Evolutionary conservation across 371 early-diverging fungal genomes (phyloP).

Genomic region (Vittaforma corneae): DNA sequence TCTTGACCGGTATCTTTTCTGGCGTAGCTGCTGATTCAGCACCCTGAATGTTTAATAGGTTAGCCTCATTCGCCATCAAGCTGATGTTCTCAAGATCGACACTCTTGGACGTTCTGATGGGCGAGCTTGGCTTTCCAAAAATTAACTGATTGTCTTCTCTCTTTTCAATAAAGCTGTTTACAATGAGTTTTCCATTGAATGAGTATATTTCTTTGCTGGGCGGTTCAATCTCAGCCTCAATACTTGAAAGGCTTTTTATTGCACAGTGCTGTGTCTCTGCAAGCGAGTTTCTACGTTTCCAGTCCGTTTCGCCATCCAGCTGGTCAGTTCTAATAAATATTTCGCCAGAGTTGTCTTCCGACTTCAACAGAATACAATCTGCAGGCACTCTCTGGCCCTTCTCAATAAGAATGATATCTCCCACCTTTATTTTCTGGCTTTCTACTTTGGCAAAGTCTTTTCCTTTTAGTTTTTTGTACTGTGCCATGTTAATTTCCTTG

Average conservation of each 20-base stretch:
- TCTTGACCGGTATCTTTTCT: too few species aligned
- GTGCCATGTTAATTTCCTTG: conserved; percentile 55
- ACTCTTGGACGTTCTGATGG: not conserved
- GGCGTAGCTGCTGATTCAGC: too few species aligned
- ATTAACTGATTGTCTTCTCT: not conserved
- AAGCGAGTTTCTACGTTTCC: conserved; percentile 68
- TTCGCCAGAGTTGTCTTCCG: conserved; percentile 70
- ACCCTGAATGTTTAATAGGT: too few species aligned
- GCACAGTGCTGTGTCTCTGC: conserved; percentile 12
- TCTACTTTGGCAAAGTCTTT: conserved; percentile 33
- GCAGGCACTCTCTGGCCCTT: conserved; percentile 90
- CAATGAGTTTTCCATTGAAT: conserved; percentile 72
- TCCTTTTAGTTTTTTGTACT: conserved; percentile 18
- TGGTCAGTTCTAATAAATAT: conserved; percentile 96
- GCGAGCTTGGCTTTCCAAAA: conserved; percentile 9
- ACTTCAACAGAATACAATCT: conserved; percentile 65
- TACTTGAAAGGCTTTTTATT: conserved; percentile 11
- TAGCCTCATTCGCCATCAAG: too few species aligned
- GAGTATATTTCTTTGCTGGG: conserved; percentile 89
- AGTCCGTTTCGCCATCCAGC: conserved; percentile 96
- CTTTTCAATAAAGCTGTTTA: conserved; percentile 8
- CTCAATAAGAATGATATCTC: conserved; percentile 74
- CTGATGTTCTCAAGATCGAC: too few species aligned
- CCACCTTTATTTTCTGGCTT: conserved; percentile 67
- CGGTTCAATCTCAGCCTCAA: conserved; percentile 63